Base-by-base conservation (phyloP, 768 basidiomycete genomes). In the Mycena indigotica region DNA sequence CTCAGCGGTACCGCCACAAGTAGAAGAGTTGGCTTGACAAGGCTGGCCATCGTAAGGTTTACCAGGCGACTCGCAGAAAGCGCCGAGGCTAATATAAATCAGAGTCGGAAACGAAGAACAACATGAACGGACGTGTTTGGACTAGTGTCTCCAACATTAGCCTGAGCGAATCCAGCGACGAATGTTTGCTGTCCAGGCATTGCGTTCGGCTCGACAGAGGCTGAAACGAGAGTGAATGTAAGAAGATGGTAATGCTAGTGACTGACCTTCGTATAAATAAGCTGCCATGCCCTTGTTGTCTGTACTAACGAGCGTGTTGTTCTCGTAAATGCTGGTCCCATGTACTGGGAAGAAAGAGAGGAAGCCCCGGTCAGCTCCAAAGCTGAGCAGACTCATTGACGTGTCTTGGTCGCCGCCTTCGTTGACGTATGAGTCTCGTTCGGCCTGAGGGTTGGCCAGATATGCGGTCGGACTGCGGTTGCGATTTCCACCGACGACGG, bases 231-330 rank as follows among this genome's bases (percentile, higher is more conserved):
- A 46, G 49, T 32, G 40, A 52, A 52, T 51, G 38, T 41, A 48
- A 30, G 28, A 3, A 35, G 46, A 39, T 50, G 23, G n/a, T 24
- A 52, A 49, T 26, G n/a, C 23, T 26, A 8, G 35, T 50, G 1
- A 55, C 79, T 50, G 56, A 87, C 87, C 73, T 78, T 92, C 91
- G 58, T 89, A 93, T 17, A 91, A 68, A 69, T 82, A 87, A 6
- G 89, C 89, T 3, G 90, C 89, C 88, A 92, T 91, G 38, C 91
- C 91, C 69, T 93, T 92, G 75, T 92, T 92, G 70, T 92, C 91
- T 3, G 80, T 72, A 69, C 88, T 91, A 28, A 92, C 81, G n/a
- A 91, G 74, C 1, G 89, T 91, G 61, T 91, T 92, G 67, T 92
- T 93, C 88, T 85, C 79, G 65, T 91, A 91, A n/a, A 91, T 64